These are phyloP conservation scores for Apophysomyces elegans DNA, from an alignment of 371 early-diverging fungal genomes.

Conservation along the genomic window DNA sequence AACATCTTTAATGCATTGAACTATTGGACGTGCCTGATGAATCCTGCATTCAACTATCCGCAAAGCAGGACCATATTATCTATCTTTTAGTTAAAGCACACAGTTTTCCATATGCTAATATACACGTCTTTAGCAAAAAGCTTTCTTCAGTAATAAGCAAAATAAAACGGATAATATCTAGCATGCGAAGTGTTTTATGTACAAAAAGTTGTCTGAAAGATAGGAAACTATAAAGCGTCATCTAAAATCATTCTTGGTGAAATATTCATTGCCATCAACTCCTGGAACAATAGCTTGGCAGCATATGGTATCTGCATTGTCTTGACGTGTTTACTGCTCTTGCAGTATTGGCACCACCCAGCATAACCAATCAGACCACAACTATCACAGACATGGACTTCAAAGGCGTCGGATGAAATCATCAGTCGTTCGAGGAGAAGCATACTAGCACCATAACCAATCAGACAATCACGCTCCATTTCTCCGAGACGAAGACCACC, in stretches of 20 bases:
- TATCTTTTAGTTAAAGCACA: no score
- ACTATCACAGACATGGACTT: constrained; percentile 88
- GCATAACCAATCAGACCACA: constrained; percentile 96
- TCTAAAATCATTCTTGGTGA: constrained; percentile 72
- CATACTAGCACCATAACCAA: constrained; percentile 97
- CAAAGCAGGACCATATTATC: no score
- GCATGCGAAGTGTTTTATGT: constrained; percentile 8
- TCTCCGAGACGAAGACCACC: constrained; percentile 99
- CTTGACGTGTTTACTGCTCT: constrained; percentile 82
- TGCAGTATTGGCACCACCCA: constrained; percentile 97
- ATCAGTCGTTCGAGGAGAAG: constrained; percentile 95
- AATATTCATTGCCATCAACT: constrained; percentile 97
- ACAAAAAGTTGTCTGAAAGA: constrained; percentile 7
- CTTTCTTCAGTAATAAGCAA: no score
- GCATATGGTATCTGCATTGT: constrained; percentile 98
- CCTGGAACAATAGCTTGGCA: constrained; percentile 95
- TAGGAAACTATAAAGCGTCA: constrained; percentile 42
- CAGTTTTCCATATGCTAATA: no score
- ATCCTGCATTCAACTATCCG: no score
- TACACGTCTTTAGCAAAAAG: no score
- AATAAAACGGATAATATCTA: neutral
- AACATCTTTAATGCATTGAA: no score
- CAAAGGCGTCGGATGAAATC: constrained; percentile 95
- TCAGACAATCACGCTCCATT: constrained; percentile 99
- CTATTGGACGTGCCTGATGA: no score